Conservation (phyloP, 805 yeast species). For the Cyberlindnera suaveolens region DNA sequence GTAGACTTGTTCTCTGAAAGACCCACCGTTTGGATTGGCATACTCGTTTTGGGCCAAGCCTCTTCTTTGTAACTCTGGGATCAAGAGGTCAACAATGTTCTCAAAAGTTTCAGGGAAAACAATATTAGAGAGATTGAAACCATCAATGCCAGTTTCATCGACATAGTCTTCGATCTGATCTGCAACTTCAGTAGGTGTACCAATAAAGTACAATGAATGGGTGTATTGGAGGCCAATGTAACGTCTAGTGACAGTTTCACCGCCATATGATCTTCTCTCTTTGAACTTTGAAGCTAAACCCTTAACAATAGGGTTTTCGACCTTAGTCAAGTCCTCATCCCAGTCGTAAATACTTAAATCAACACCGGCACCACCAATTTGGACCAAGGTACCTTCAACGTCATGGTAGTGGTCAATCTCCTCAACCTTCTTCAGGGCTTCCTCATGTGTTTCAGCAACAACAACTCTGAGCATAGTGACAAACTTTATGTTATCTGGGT, state of each 20-base stretch:
- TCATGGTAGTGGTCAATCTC: constrained; percentile 30
- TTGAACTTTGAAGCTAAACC: constrained; percentile 25
- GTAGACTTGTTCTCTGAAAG: constrained; percentile 32
- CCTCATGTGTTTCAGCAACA: constrained; percentile 34
- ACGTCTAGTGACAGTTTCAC: constrained; percentile 26
- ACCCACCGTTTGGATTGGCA: constrained; percentile 24
- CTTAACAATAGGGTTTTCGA: constrained; percentile 29
- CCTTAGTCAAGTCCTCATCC: constrained; percentile 36
- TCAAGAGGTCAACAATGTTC: constrained; percentile 31
- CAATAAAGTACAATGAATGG: constrained; percentile 23
- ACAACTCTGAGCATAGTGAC: constrained; percentile 32
- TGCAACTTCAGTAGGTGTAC: constrained; percentile 35
- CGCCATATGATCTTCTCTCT: constrained; percentile 19
- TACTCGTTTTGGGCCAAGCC: constrained; percentile 30
- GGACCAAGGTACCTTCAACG: constrained; percentile 36
- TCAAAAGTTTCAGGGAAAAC: constrained; percentile 36
- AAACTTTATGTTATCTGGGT: constrained; percentile 35
- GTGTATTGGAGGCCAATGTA: constrained; percentile 23
- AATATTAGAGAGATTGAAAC: constrained; percentile 36
- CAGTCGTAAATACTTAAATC: constrained; percentile 39
- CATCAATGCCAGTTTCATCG: constrained; percentile 34
- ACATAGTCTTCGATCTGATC: constrained; percentile 36
- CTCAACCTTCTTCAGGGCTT: constrained; percentile 32
- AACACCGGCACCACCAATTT: constrained; percentile 42
- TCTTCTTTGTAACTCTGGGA: constrained; percentile 30